These are phyloP conservation scores for Orbilia ellipsospora DNA, from an alignment of 2,329 filamentous ascomycete species.

Conservation along the genomic window DNA sequence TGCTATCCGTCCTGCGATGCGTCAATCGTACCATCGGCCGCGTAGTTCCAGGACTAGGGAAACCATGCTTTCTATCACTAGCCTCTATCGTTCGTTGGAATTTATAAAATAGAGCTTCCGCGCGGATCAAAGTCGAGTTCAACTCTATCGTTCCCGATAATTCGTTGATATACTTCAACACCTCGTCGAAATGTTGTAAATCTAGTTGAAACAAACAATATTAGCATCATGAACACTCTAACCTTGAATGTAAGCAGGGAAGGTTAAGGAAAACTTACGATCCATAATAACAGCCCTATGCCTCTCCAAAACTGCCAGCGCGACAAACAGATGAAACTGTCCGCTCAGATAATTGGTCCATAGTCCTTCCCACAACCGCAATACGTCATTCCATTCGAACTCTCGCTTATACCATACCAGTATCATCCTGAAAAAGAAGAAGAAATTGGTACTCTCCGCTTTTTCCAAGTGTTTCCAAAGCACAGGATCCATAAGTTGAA, in stretches of 20 bases:
- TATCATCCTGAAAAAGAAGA: conserved; percentile 99
- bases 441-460: conserved; percentile 97
- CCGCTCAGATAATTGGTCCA: conserved; percentile 94
- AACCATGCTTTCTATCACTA: conserved; percentile 85
- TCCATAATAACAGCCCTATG: conserved; percentile 96
- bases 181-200: conserved; percentile 92
- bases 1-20: conserved; percentile 34
- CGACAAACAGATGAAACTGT: conserved; percentile 94
- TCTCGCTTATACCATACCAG: conserved; percentile 99
- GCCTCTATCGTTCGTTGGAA: conserved; percentile 91
- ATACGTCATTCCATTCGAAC: conserved; percentile 86
- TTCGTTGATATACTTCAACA: conserved; percentile 98
- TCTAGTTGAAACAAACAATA: conserved; percentile 62
- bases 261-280: conserved; percentile 62
- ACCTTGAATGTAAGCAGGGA: neutral
- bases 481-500: conserved; percentile 95
- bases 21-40: conserved; percentile 48
- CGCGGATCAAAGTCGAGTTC: conserved; percentile 83
- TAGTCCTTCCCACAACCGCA: conserved; percentile 88
- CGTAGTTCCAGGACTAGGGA: conserved; percentile 46
- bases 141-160: conserved; percentile 93
- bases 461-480: conserved; percentile 89
- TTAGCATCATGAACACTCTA: neutral
- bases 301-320: conserved; percentile 92
- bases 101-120: conserved; percentile 85